Evolutionary conservation across 768 basidiomycete genomes (phyloP).

Genomic region (Termitomyces sp.): DNA sequence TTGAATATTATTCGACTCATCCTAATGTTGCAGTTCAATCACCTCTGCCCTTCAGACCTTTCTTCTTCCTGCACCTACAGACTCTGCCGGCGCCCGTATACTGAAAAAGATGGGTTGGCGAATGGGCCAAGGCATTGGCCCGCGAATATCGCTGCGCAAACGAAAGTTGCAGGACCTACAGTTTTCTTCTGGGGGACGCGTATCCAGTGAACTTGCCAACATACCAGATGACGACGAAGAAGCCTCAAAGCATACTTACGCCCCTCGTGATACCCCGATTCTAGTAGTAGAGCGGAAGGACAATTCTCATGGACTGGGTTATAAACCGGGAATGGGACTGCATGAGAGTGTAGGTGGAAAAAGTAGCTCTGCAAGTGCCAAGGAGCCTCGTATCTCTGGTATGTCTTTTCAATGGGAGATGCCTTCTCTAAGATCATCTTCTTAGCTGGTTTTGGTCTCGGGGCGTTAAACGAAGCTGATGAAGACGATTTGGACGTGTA

Average conservation of each 20-base stretch:
- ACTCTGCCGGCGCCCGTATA: conserved; percentile 79
- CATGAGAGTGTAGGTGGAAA: conserved; percentile 49
- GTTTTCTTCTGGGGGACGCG: conserved; percentile 24
- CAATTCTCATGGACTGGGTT: conserved; percentile 79
- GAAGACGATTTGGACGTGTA: conserved; percentile 90
- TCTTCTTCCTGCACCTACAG: conserved; percentile 67
- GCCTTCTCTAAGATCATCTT: not conserved
- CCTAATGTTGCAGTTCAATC: conserved; percentile 42
- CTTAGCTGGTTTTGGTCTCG: conserved; percentile 81
- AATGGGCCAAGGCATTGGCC: conserved; percentile 88
- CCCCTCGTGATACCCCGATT: conserved; percentile 73
- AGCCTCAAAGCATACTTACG: conserved; percentile 81
- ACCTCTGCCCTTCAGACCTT: conserved; percentile 56
- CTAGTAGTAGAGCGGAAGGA: conserved; percentile 63
- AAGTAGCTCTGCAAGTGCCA: conserved; percentile 13
- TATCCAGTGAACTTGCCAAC: conserved; percentile 24
- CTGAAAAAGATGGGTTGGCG: conserved; percentile 97
- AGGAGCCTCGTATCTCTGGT: conserved; percentile 59
- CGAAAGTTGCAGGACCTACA: conserved; percentile 67
- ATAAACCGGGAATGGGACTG: conserved; percentile 57
- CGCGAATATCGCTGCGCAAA: conserved; percentile 73
- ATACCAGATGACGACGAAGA: conserved; percentile 67
- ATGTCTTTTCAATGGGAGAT: not conserved
- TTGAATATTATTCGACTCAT: not conserved
- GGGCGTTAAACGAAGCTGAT: conserved; percentile 89